A percentile compares a stretch with the other conserved stretches of the same genome.
Evolutionary conservation across 208 protist species (phyloP).

Genomic region (Trypanosoma lewisi): DNA sequence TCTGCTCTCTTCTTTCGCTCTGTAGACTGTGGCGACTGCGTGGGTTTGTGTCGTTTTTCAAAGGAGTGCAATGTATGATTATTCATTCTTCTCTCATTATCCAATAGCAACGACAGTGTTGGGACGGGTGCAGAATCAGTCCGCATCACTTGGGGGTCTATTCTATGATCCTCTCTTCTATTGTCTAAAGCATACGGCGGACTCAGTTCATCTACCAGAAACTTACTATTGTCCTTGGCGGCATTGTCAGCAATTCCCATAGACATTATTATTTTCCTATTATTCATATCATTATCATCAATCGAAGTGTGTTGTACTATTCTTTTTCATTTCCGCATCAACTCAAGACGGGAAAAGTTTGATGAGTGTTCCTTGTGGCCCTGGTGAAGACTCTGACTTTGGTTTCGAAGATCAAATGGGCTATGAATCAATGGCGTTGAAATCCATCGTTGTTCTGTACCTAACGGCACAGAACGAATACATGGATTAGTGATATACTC

Average conservation of each 20-base stretch:
- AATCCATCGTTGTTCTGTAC: slow-evolving; percentile 12
- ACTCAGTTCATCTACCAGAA: neutral
- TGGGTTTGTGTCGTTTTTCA: neutral
- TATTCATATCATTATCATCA: too few species aligned
- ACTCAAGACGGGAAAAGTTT: slow-evolving; percentile 7
- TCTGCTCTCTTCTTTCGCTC: neutral
- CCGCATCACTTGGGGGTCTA: neutral
- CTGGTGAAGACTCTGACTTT: slow-evolving; percentile 2
- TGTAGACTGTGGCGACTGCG: neutral
- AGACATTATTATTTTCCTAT: neutral
- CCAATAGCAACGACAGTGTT: neutral
- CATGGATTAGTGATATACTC: slow-evolving; percentile 11
- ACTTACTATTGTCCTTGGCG: neutral
- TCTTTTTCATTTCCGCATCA: slow-evolving; percentile 12
- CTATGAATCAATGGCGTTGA: slow-evolving; percentile 1
- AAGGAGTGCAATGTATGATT: neutral
- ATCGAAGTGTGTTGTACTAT: neutral
- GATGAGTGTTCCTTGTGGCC: neutral
- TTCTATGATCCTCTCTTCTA: neutral
- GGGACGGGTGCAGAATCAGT: neutral
- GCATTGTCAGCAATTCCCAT: neutral
- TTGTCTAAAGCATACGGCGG: neutral
- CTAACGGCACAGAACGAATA: slow-evolving; percentile 5
- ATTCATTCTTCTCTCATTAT: neutral
- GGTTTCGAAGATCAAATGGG: slow-evolving; percentile 1